These are phyloP conservation scores for Apiotrichum montevideense DNA, from an alignment of 1,284 basidiomycete genomes.

Conservation along the genomic window DNA sequence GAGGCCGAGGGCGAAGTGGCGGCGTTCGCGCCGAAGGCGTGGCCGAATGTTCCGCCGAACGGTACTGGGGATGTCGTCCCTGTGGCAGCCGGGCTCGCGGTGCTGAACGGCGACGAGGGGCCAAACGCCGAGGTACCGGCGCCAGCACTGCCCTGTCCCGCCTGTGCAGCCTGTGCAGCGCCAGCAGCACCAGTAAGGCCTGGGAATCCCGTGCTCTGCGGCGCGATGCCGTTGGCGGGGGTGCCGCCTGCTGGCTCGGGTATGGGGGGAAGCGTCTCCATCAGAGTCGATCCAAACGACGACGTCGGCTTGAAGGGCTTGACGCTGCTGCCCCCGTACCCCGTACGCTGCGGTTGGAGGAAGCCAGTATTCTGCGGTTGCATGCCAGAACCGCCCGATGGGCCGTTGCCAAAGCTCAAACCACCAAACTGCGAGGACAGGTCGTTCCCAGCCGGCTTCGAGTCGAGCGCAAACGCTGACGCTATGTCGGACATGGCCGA, in stretches of 20 bases:
- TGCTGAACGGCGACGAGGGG: too few relatives aligned
- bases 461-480: conserved; percentile 36
- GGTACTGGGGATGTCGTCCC: too few relatives aligned
- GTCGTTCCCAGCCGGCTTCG: conserved; percentile 16
- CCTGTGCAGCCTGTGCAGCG: neutral
- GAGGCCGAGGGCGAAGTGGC: neutral
- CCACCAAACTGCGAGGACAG: conserved; percentile 30
- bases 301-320: conserved; percentile 89
- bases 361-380: conserved; percentile 21
- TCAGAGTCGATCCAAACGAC: conserved; percentile 73
- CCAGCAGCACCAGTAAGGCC: neutral
- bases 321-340: conserved; percentile 60
- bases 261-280: conserved; percentile 66
- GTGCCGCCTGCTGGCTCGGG: conserved; percentile 18
- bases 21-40: neutral
- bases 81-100: too few relatives aligned
- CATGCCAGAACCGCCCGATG: conserved; percentile 9
- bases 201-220: conserved; percentile 25
- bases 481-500: conserved; percentile 41
- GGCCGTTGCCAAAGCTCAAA: conserved; percentile 11
- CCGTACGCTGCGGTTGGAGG: conserved; percentile 70
- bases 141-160: neutral
- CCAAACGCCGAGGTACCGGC: neutral
- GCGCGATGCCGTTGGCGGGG: conserved; percentile 7
- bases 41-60: too few relatives aligned